Evolutionary conservation across 345 rosid species (phyloP).

Genomic region (Salix caprea): DNA sequence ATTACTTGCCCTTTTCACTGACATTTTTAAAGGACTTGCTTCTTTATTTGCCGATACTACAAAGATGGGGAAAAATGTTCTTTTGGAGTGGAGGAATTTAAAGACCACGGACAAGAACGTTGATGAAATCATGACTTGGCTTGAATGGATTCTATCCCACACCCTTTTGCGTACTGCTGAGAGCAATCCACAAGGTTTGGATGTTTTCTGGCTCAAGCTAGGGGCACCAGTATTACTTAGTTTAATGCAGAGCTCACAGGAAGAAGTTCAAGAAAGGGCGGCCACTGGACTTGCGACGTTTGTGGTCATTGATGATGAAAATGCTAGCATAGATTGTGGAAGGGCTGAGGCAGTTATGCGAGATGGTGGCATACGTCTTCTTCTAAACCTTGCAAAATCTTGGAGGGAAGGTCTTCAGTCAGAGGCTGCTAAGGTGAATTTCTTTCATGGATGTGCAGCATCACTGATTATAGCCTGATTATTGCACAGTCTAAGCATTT

Average conservation of each 20-base stretch:
- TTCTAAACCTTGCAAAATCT: slow-evolving; percentile 34
- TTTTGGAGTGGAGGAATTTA: slow-evolving; percentile 21
- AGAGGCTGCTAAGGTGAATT: slow-evolving; percentile 39
- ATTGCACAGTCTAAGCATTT: not conserved
- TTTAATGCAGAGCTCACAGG: slow-evolving; percentile 31
- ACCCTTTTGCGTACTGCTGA: slow-evolving; percentile 31
- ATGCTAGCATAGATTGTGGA: slow-evolving; percentile 30
- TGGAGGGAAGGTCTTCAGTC: slow-evolving; percentile 36
- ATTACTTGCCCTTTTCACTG: slow-evolving; percentile 19
- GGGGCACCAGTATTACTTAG: slow-evolving; percentile 25
- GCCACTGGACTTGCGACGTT: slow-evolving; percentile 38
- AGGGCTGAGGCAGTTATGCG: slow-evolving; percentile 32
- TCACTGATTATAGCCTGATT: not conserved
- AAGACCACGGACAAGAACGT: slow-evolving; percentile 9
- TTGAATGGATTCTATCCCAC: slow-evolving; percentile 38
- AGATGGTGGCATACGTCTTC: slow-evolving; percentile 29
- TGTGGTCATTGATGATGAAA: slow-evolving; percentile 38
- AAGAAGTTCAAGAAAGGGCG: slow-evolving; percentile 41
- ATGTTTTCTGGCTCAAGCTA: slow-evolving; percentile 34
- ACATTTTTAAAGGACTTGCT: slow-evolving; percentile 22
- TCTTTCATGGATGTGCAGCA: not conserved
- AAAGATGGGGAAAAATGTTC: slow-evolving; percentile 3
- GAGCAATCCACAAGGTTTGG: slow-evolving; percentile 25
- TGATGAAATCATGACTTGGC: slow-evolving; percentile 22
- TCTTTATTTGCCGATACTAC: slow-evolving; percentile 27